These are phyloP conservation scores for Elaeis oleifera DNA, from an alignment of 202 grass and related monocot genomes.

Conservation along the genomic window DNA sequence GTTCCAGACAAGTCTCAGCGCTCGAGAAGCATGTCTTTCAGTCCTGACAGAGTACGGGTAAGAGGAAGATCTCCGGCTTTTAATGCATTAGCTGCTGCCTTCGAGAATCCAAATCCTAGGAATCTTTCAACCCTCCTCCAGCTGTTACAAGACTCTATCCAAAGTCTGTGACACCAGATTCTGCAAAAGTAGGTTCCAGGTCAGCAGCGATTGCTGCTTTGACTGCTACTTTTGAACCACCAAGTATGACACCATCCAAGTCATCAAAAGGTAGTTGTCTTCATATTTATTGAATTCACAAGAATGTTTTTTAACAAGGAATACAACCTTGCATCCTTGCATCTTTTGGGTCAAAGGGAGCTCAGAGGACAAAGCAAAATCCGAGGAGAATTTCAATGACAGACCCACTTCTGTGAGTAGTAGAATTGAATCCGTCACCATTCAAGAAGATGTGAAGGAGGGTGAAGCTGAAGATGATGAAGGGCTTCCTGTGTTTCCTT, in stretches of 20 bases:
- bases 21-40: constrained; percentile 25
- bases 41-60: constrained; percentile 13
- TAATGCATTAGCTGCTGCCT: constrained; percentile 12
- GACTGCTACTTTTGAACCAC: constrained; percentile 14
- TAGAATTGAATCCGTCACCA: constrained; percentile 52
- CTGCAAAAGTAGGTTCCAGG: neutral
- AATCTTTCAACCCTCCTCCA: constrained; percentile 26
- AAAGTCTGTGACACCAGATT: neutral
- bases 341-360: constrained; percentile 14
- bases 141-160: constrained; percentile 19
- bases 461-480: constrained; percentile 66
- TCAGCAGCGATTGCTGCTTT: constrained; percentile 20
- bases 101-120: constrained; percentile 18
- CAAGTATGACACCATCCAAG: neutral
- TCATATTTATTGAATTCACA: no score
- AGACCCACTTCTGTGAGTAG: constrained; percentile 13
- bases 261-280: neutral
- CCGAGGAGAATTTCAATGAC: constrained; percentile 29
- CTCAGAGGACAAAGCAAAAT: constrained; percentile 31
- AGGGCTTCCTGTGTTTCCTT: constrained; percentile 50
- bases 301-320: no score
- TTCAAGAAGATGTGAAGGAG: constrained; percentile 60
- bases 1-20: constrained; percentile 17
- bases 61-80: constrained; percentile 26
- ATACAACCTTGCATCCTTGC: no score